Base-by-base conservation (phyloP, 2,329 filamentous ascomycete genomes). In the Podosphaera aphanis region DNA sequence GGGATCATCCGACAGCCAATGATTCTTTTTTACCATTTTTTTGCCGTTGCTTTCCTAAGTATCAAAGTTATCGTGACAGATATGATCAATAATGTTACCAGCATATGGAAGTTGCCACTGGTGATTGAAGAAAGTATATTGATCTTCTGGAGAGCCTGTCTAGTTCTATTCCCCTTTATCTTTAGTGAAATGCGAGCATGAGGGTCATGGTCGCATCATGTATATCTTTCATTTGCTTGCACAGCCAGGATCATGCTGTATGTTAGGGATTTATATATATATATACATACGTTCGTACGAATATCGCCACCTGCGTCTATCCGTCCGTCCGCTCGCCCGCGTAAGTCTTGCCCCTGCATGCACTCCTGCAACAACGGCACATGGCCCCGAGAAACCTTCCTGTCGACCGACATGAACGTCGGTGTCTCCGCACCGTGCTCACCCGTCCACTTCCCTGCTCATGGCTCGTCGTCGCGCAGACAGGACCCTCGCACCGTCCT, bases 1-100 rank as follows among this genome's bases (percentile, higher is more conserved):
- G 90, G 85, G 13, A 70, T 95, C 47, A 77, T 93, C 52, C 72
- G 77, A 43, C 72, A 77, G 46, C 90, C 90, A 0, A 62, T 77
- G 44, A 71, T 85, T 35, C 74, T 98, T 35, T 77, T 90, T 54
- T 82, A 80, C 60, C 90, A 98, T 63, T 98, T 98, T 66, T 98
- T 94, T 64, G 74, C 77, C 23, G 90, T 98, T 27, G 90, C 90
- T 2, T 76, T 95, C 53, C 72, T 93, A 52, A 77, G 79, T 21
- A 84, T 95, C 52, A 92, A 82, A 79, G 57, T 77, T 54, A 55
- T 52, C 54, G 46, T 53, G 52, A 27, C 45, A 13, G 52, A 60
- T 11, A 62, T 74, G 49, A 62, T 77, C 51, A 66, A 69, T 57
- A 60, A 69, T 50, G 54, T 68, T 1, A 65, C 66, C 0, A 41